Base-by-base conservation (phyloP, 202 grass and related monocot genomes). In the Tripidium arundinaceum region DNA sequence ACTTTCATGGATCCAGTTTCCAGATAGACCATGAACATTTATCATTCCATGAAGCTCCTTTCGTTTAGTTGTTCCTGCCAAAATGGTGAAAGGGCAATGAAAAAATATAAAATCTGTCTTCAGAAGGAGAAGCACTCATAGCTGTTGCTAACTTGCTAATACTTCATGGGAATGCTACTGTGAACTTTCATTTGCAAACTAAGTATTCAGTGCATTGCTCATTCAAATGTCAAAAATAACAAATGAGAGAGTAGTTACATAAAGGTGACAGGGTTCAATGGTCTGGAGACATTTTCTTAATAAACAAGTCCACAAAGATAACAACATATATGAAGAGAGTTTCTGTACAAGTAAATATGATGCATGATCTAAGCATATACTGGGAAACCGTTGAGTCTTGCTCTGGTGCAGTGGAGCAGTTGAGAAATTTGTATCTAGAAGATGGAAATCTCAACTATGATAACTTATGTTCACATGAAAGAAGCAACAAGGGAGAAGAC, bases 21-120 rank as follows among this genome's bases (percentile, higher is more conserved):
- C 94, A 83, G 90, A 91, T 64, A 94, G 49, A 76, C 88, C 89
- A 63, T 45, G 61, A 72, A 72, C 70, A 63, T 62, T 70, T 26
- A 74, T 87, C 54, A 75, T 94, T 76, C 89, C 84, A 60, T 98
- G 92, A 68, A 98, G 83, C 81, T 98, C 94, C 82, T 98, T 98
- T 62, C 84, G 85, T 84, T 90, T 98, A 52, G 89, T 98, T 59
- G 94, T 98, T 87, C 94, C 94, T 98, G 81, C 15, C 19, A 40
- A 83, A 71, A 74, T 82, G 65, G 15, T 40, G 37, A 60, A 75
- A 86, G 5, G 33, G 24, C 22, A 66, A 77, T 65, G 21, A 59
- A 77, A 78, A 62, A 72, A 38, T 59, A 21, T 2, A 52, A 28
- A 19, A 72, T 41, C 22, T 66, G n/a, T 72, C 33, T 77, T 34